Base-by-base conservation (phyloP, 139 green algal genomes). In the Chlamydomonas eustigma region DNA sequence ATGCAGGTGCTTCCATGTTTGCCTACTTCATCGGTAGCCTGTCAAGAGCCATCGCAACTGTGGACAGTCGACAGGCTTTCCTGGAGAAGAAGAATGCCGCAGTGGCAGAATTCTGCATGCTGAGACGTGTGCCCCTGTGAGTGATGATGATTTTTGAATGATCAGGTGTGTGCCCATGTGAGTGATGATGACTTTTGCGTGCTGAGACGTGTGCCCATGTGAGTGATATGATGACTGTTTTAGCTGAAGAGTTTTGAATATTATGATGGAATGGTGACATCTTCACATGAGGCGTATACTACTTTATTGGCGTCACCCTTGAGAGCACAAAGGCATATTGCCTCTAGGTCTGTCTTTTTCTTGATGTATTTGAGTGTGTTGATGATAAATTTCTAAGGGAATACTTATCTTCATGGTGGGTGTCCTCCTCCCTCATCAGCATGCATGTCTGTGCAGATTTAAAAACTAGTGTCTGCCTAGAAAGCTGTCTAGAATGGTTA, bases 11-110 rank as follows among this genome's bases (percentile, higher is more conserved):
- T 24, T 70, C 58, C 6, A 32, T 70, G 25, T 70, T 70, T 70
- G 58, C 58, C 25, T 70, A 70, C 58, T 22, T 70, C 58, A 70
- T 70, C 25, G 58, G 58, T 8, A 37, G 25, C 24, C 24, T 70
- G 58, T 37, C 58, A 5, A 37, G 25, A 8, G 25, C 28, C 58
- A 70, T 70, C 18, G 58, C 58, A 5, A 37, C 25, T 5, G 28
- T 32, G 25, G 58, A 70, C 58, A 37, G 25, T 28, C 58, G 28
- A 22, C 28, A 32, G 24, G 58, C 58, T 8, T 35, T 32, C 25
- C 58, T 70, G 25, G 58, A 24, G 6, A 24, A 28, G 6, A 70
- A 70, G 58, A 70, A 70, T 6, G 58, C 58, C 8, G 58, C 58
- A 32, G 58, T 70, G 58, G 58, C 24, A 24, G 58, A 70, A 8